Conservation (phyloP, 495 filamentous ascomycete species). For the Penicillium diatomitis region DNA sequence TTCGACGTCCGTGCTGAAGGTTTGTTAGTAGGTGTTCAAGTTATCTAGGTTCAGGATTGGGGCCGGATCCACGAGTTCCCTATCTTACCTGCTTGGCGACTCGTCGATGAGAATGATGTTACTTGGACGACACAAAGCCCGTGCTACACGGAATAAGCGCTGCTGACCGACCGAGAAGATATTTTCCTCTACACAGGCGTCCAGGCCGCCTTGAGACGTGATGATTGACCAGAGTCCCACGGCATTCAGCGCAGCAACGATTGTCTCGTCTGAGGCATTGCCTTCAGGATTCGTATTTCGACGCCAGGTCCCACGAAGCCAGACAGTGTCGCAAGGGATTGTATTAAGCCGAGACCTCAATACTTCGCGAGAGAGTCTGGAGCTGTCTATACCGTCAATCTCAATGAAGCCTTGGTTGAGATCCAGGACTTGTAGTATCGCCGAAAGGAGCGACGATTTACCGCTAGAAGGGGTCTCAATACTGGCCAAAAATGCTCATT, state of each 20-base stretch:
- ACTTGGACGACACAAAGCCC: conserved; percentile 24
- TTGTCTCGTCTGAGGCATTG: conserved; percentile 21
- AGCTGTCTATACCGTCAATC: conserved; percentile 40
- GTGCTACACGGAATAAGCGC: conserved; percentile 39
- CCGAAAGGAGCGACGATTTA: conserved; percentile 32
- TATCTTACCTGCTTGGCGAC: conserved; percentile 30
- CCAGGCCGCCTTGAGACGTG: conserved; percentile 29
- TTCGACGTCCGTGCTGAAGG: conserved; percentile 20
- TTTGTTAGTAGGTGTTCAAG: too few species aligned
- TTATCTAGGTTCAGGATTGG: too few species aligned
- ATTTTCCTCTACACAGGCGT: conserved; percentile 26
- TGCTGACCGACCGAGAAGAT: conserved; percentile 35
- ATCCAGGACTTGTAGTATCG: conserved; percentile 32
- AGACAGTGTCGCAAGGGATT: conserved; percentile 42
- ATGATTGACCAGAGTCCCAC: conserved; percentile 33
- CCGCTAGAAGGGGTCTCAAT: conserved; percentile 16
- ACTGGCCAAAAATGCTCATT: too few species aligned
- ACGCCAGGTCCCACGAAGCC: conserved; percentile 34
- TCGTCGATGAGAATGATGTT: conserved; percentile 38
- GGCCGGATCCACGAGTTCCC: too few species aligned
- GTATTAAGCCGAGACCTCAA: conserved; percentile 29
- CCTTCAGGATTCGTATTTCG: conserved; percentile 36
- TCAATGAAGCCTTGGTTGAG: conserved; percentile 25
- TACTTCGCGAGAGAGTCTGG: conserved; percentile 16
- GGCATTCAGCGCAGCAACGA: conserved; percentile 27